Percentiles rank a stretch among this genome's conserved stretches.
Conservation (phyloP, 2,329 filamentous ascomycete species). For the Xylariaceae sp. region DNA sequence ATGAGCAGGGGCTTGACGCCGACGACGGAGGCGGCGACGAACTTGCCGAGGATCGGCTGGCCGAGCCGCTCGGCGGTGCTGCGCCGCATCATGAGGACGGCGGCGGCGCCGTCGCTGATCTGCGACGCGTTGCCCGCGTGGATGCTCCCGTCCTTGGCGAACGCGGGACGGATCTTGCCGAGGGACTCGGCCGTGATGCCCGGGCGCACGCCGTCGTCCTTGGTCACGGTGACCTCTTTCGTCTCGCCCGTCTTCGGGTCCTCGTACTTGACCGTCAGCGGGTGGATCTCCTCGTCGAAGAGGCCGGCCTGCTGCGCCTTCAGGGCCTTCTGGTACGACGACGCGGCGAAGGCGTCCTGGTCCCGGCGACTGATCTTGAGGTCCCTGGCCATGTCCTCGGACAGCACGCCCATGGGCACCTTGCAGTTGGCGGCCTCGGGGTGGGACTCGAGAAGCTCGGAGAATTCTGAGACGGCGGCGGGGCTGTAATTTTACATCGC, state of each 20-base stretch:
- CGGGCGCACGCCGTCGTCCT: constrained; percentile 80
- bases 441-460: constrained; percentile 76
- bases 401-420: constrained; percentile 91
- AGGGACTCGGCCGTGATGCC: constrained; percentile 84
- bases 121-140: constrained; percentile 95
- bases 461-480: constrained; percentile 85
- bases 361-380: constrained; percentile 62
- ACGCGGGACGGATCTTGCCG: constrained; percentile 85
- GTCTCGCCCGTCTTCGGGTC: constrained; percentile 87
- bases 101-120: constrained; percentile 92
- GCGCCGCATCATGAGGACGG: constrained; percentile 92
- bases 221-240: constrained; percentile 73
- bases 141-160: constrained; percentile 86
- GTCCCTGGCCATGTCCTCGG: constrained; percentile 91
- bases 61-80: constrained; percentile 82
- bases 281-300: constrained; percentile 86
- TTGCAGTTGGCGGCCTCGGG: constrained; percentile 90
- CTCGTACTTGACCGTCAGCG: constrained; percentile 78
- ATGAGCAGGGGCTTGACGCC: constrained; percentile 91
- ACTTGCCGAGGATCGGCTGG: constrained; percentile 89
- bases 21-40: constrained; percentile 75
- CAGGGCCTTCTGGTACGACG: constrained; percentile 83
- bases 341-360: constrained; percentile 93
- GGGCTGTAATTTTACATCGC: constrained; percentile 60
- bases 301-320: constrained; percentile 83